Base-by-base conservation (phyloP, 1,284 basidiomycete genomes). In the Chalciporus sp. region DNA sequence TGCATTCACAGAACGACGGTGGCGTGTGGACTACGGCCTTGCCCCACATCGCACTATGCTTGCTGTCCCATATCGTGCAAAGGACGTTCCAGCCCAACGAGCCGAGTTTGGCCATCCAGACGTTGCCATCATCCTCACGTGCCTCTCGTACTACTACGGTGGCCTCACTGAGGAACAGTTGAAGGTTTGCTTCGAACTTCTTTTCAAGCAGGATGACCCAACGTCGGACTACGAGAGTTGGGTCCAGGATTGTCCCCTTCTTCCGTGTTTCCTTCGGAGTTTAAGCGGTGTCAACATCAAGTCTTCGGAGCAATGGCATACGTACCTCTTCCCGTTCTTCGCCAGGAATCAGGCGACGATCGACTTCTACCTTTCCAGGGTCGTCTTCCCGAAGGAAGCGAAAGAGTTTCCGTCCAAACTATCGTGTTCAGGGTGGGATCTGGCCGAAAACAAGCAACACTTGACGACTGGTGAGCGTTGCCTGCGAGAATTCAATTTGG, bases 21-120 rank as follows among this genome's bases (percentile, higher is more conserved):
- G 77, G 76, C 65, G 80, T 20, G 80, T 83, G n/a, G 77, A 84
- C 58, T 83, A 79, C 61, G 82, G 80, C 0, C 70, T 82, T 16
- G 74, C 79, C 51, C 62, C 59, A 5, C 54, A 29, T 8, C 75
- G 81, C 4, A 74, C 82, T 0, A 70, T 76, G 55, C 67, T 83
- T 4, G 80, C 82, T 0, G 81, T 83, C 0, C 81, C 81, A 1
- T 17, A 39, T 39, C 35, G 35, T 3, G 35, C 35, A 16, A 16
- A 39, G 14, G 35, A 39, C 14, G 35, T 39, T 16, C 35, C 35
- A 16, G 35, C 35, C 11, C 35, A 17, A 9, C 14, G 17, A 16
- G 35, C 35, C 17, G 81, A 84, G 42, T 83, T 84, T 53, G 81
- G 79, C 1, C 81, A 83, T 61, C 81, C 81, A 0, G 81, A 84